Base-by-base conservation (phyloP, 1,284 basidiomycete genomes). In the Neonothopanus nambi region DNA sequence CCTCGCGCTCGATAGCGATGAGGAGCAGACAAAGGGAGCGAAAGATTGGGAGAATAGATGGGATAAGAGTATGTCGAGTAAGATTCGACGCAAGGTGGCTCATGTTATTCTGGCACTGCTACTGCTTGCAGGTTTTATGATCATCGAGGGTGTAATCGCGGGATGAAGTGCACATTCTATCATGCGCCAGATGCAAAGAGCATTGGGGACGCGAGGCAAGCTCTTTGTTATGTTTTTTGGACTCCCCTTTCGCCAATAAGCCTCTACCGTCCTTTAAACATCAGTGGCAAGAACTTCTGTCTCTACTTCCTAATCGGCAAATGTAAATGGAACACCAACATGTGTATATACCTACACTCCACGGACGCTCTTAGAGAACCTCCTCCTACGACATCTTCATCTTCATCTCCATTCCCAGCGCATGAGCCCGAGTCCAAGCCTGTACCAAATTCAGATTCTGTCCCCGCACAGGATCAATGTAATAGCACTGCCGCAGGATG, bases 121-220 rank as follows among this genome's bases (percentile, higher is more conserved):
- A 24, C 24, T 21, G 36, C 49, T 3, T 83, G 81, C 63, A 67
- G 73, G 39, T 77, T 74, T 61, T 78, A 82, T 61, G 82, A 84
- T 55, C 77, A 73, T 52, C 65, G 66, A 23, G 76, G 77, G 1
- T 79, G 78, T 58, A 65, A 54, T 7, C 68, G 71, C 6, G 76
- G 77, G 1, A 47, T 20, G 0, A 52, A 59, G 2, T 83, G 81
- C 57, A 55, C 54, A 6, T 81, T 67, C 61, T 76, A 71, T 18
- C 81, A 84, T 65, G 76, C 77, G 1, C 78, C 77, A 0, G 80
- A 83, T 59, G 59, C 68, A 30, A 75, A 73, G 62, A 82, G 81
- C 57, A 68, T 80, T 3, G 68, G 77, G 11, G 79, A 84, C 55
- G 67, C 69, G 9, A 61, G 79, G 80, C 82, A 51, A 57, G 78